phyloP scores from a whole-genome alignment of 179 eudicot species.

The Spinacia oleracea region DNA sequence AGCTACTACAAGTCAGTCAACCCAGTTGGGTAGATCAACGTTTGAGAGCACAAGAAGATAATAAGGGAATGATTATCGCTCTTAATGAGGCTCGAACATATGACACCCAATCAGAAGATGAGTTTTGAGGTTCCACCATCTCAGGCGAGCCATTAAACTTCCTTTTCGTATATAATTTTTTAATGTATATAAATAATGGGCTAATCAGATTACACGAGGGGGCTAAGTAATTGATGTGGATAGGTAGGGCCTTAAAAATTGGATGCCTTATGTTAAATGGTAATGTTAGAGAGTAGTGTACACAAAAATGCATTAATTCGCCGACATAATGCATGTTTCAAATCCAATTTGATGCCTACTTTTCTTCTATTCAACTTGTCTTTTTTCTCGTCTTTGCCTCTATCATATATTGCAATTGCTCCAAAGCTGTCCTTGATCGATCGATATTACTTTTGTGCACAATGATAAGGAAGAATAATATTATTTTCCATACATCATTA shows the following conservation, averaged over 20 bases:
- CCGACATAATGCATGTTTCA: constrained; percentile 27
- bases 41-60: too few species aligned
- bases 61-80: too few species aligned
- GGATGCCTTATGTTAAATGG: neutral
- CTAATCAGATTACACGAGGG: constrained; percentile 23
- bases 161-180: neutral
- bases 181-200: constrained; percentile 8
- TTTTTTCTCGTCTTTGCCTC: neutral
- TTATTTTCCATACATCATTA: neutral
- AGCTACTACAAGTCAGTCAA: too few species aligned
- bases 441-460: neutral
- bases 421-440: constrained; percentile 3
- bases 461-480: neutral
- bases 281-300: neutral
- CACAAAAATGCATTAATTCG: neutral
- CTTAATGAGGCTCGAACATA: too few species aligned
- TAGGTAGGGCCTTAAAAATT: constrained; percentile 21
- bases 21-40: too few species aligned
- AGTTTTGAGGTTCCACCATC: too few species aligned
- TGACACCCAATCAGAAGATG: too few species aligned
- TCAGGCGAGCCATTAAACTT: too few species aligned
- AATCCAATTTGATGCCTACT: constrained; percentile 11
- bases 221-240: constrained; percentile 10
- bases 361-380: constrained; percentile 21
- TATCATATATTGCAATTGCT: constrained; percentile 13